phyloP scores from a whole-genome alignment of 1,284 basidiomycete species.

The Malassezia pachydermatis region DNA sequence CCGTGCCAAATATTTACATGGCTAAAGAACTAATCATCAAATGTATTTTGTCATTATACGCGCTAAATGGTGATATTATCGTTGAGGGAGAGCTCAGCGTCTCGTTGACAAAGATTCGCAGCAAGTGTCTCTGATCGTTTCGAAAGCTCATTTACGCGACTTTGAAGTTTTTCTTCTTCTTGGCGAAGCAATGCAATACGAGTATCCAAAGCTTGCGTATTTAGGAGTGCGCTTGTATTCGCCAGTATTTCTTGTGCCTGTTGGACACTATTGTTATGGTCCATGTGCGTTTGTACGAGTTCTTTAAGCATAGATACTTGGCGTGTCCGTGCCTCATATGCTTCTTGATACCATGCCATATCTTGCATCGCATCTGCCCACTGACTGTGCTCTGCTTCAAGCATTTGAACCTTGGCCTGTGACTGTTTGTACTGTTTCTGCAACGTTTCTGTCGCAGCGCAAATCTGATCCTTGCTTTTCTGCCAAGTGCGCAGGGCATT shows the following conservation, averaged over 20 bases:
- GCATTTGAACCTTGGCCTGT: not conserved
- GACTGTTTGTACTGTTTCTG: not conserved
- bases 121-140: too few relatives aligned
- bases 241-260: not conserved
- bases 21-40: too few relatives aligned
- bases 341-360: constrained; percentile 13
- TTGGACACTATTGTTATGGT: not conserved
- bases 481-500: not conserved
- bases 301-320: constrained; percentile 9
- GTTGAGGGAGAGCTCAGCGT: too few relatives aligned
- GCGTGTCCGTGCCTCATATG: constrained; percentile 8
- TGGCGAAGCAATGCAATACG: constrained; percentile 2
- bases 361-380: constrained; percentile 5
- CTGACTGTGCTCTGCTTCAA: not conserved
- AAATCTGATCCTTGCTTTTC: not conserved
- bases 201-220: not conserved
- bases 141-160: too few relatives aligned
- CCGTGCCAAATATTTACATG: constrained; percentile 8
- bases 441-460: not conserved
- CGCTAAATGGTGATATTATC: too few relatives aligned
- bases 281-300: not conserved
- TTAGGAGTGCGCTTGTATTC: not conserved
- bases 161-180: not conserved
- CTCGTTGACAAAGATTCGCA: too few relatives aligned
- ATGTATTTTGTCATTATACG: too few relatives aligned